Conservation (phyloP, 1,139 yeast genomes). For the Saccharomyces hybrid region DNA sequence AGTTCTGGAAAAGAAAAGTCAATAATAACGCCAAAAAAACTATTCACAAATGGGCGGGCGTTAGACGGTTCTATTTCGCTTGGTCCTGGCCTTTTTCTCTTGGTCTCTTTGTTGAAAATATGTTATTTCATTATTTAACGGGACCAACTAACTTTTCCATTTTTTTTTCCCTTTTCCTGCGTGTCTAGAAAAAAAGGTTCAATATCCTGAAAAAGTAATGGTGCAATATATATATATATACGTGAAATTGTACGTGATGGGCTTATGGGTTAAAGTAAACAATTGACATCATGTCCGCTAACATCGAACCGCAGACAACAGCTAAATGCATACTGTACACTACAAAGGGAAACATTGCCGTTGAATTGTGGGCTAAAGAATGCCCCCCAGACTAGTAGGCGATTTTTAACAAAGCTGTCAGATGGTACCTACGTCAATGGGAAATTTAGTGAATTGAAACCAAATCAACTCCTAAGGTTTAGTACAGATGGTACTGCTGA, state of each 20-base stretch:
- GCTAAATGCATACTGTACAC: constrained; percentile 54
- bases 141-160: background rate
- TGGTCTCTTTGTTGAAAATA: background rate
- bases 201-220: background rate
- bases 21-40: background rate
- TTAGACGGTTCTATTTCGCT: background rate
- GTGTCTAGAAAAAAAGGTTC: background rate
- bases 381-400: constrained; percentile 48
- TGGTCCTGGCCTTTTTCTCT: background rate
- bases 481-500: background rate
- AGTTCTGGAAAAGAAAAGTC: background rate
- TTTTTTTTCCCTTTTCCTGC: background rate
- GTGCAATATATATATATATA: background rate
- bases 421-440: constrained; percentile 39
- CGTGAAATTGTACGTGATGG: background rate
- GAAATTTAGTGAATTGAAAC: constrained; percentile 37
- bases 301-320: constrained; percentile 49
- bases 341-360: constrained; percentile 50
- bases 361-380: constrained; percentile 70
- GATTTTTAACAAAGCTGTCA: constrained; percentile 45
- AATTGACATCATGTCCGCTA: constrained; percentile 2
- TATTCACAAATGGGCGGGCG: background rate
- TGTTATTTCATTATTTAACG: background rate
- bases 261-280: background rate
- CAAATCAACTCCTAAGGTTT: background rate